These are phyloP conservation scores for Lonicera japonica DNA, from an alignment of 129 eudicot genomes.

Conservation along the genomic window DNA sequence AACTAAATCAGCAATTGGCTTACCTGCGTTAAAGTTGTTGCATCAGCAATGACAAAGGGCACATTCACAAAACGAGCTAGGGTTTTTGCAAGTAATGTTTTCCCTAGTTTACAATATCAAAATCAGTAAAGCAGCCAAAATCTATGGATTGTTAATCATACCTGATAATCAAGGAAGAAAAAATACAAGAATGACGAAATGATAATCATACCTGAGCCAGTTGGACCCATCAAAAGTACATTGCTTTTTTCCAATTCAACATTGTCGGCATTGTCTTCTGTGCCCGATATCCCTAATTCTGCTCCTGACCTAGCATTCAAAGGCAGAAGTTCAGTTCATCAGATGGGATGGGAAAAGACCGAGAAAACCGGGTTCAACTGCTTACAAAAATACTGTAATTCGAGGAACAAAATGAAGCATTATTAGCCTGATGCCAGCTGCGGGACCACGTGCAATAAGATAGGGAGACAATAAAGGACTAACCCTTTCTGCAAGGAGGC, in stretches of 20 bases:
- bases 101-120: constrained; percentile 46
- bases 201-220: constrained; percentile 80
- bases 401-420: constrained; percentile 4
- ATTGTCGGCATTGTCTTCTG: constrained; percentile 69
- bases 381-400: constrained; percentile 2
- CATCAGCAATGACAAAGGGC: constrained; percentile 93
- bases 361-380: constrained; percentile 1
- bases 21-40: constrained; percentile 88
- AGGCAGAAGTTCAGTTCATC: constrained; percentile 20
- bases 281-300: constrained; percentile 29
- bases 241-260: constrained; percentile 93
- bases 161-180: not conserved
- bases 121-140: not conserved
- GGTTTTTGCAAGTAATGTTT: constrained; percentile 87
- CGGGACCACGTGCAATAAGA: not conserved
- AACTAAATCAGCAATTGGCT: constrained; percentile 7
- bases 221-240: constrained; percentile 92
- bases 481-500: constrained; percentile 69
- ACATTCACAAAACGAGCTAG: constrained; percentile 95
- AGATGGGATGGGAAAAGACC: not conserved
- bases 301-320: constrained; percentile 57
- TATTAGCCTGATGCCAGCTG: constrained; percentile 3
- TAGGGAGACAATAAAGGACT: constrained; percentile 23
- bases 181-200: not conserved
- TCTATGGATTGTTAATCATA: not conserved